phyloP scores from a whole-genome alignment of 2,329 filamentous ascomycete species.

The Hymenoscyphus albidus region DNA sequence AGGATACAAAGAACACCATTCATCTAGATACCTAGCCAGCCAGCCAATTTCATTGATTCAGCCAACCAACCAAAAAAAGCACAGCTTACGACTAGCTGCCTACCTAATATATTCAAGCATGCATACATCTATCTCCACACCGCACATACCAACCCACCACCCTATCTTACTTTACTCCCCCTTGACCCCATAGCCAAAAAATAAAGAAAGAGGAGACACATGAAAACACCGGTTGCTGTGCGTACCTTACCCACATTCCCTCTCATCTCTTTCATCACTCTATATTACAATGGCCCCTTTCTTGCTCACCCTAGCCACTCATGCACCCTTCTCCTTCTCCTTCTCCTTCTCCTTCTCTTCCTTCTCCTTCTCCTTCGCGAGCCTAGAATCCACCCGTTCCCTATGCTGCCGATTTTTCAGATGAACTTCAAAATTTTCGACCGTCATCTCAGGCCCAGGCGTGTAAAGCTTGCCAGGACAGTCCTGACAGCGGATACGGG shows the following conservation, averaged over 20 bases:
- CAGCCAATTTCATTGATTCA: too few relatives aligned
- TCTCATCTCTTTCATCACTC: neutral
- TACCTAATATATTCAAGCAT: too few relatives aligned
- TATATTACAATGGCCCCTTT: neutral
- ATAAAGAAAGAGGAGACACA: neutral
- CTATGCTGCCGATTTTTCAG: conserved; percentile 79
- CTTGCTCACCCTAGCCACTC: neutral
- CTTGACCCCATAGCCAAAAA: neutral
- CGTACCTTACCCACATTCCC: neutral
- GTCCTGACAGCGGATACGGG: conserved; percentile 85
- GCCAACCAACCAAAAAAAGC: too few relatives aligned
- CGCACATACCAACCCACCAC: too few relatives aligned
- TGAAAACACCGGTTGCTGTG: neutral
- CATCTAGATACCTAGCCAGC: too few relatives aligned
- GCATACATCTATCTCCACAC: too few relatives aligned
- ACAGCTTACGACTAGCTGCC: too few relatives aligned
- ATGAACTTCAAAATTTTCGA: conserved; percentile 90
- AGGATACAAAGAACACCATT: too few relatives aligned
- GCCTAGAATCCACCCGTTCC: conserved; percentile 56
- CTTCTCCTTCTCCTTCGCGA: neutral
- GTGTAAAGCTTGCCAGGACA: conserved; percentile 94
- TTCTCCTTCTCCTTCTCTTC: neutral
- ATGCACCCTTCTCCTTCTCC: neutral
- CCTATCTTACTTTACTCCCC: neutral
- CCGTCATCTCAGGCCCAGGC: conserved; percentile 77